Conservation (phyloP, 345 rosid genomes). For the Aquilaria malaccensis region DNA sequence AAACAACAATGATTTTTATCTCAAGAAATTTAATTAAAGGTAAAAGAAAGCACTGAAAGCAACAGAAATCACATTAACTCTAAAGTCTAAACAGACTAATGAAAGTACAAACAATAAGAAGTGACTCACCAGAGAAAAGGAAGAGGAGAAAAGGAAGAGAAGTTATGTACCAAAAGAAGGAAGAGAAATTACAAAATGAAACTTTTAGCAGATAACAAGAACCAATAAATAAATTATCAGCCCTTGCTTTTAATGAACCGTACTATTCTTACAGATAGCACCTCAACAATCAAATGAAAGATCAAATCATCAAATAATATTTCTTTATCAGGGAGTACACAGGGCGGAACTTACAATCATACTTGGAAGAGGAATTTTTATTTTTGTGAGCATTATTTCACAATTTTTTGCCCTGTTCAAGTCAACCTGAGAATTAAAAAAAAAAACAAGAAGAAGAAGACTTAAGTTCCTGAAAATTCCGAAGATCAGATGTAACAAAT, state of each 20-base stretch:
- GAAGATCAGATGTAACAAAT: constrained; percentile 4
- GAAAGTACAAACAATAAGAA: too few relatives aligned
- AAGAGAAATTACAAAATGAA: background rate
- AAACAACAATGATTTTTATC: constrained; percentile 10
- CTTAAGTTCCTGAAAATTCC: background rate
- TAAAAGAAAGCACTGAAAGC: background rate
- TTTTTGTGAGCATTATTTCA: constrained; percentile 96
- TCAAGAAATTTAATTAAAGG: background rate
- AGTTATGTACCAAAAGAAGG: too few relatives aligned
- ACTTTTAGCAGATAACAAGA: too few relatives aligned
- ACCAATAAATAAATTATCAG: too few relatives aligned
- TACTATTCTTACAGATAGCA: too few relatives aligned
- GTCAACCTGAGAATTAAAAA: constrained; percentile 61
- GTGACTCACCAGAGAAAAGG: too few relatives aligned
- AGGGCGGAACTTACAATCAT: constrained; percentile 75
- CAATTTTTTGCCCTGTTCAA: constrained; percentile 95
- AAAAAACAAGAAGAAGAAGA: constrained; percentile 12
- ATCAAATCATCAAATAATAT: background rate
- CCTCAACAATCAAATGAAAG: background rate
- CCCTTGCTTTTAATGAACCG: too few relatives aligned
- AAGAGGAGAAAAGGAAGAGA: too few relatives aligned
- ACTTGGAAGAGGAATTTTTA: constrained; percentile 87
- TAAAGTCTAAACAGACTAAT: too few relatives aligned
- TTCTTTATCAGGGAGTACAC: constrained; percentile 5
- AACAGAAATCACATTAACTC: background rate